These are phyloP conservation scores for Nepenthes gracilis DNA, from an alignment of 148 eudicot genomes.

Conservation along the genomic window DNA sequence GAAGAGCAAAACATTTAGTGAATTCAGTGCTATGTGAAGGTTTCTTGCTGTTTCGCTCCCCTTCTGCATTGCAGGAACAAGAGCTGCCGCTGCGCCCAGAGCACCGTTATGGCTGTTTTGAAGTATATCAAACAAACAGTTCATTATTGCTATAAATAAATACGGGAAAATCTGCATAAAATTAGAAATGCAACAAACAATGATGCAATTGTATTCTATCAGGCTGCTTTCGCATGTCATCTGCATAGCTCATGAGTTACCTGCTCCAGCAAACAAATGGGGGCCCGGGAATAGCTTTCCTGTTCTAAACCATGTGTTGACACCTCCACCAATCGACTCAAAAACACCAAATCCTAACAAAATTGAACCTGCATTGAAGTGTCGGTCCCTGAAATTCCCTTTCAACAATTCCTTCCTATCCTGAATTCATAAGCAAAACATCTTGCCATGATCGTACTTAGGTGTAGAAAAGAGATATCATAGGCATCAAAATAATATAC, in stretches of 20 bases:
- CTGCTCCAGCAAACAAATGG: constrained; percentile 94
- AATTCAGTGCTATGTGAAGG: constrained; percentile 83
- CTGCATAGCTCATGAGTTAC: constrained; percentile 17
- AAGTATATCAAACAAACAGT: background rate
- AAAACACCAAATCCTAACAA: constrained; percentile 80
- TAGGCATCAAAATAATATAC: background rate
- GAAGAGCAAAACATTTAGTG: constrained; percentile 58
- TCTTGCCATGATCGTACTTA: too few relatives aligned
- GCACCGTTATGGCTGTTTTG: constrained; percentile 69
- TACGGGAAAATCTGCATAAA: too few relatives aligned
- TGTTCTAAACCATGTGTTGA: constrained; percentile 81
- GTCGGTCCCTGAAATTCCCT: constrained; percentile 81
- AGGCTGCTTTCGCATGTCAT: background rate
- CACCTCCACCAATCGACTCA: constrained; percentile 67
- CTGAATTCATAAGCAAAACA: constrained; percentile 19
- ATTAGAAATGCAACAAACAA: too few relatives aligned
- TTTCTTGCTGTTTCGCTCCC: constrained; percentile 89
- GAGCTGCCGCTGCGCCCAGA: constrained; percentile 87
- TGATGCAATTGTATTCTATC: too few relatives aligned
- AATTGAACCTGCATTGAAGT: constrained; percentile 92
- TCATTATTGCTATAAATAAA: background rate
- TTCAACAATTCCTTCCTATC: constrained; percentile 83
- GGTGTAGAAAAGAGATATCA: background rate
- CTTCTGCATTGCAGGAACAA: constrained; percentile 53
- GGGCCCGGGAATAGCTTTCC: constrained; percentile 99